A percentile compares a stretch with the other conserved stretches of the same genome.
Evolutionary conservation across 1,284 basidiomycete genomes (phyloP).

Genomic region (Trichosporon sp.): DNA sequence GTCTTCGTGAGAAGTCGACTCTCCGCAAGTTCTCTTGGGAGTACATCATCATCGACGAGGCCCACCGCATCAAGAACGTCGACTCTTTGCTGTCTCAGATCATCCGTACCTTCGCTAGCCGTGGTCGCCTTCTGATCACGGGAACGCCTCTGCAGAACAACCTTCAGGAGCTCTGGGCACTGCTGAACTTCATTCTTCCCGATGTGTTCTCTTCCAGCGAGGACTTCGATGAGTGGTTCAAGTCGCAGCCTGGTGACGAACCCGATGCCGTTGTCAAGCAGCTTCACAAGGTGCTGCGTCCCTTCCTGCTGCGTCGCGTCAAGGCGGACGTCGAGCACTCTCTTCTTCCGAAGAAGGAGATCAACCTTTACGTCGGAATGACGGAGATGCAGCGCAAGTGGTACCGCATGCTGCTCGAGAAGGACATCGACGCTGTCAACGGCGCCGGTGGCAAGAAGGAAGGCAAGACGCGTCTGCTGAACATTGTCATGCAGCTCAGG

Average conservation of each 20-base stretch:
- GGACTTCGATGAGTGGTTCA: conserved; percentile 75
- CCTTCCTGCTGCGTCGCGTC: conserved; percentile 91
- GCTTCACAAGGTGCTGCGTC: conserved; percentile 95
- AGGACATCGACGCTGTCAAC: conserved; percentile 99
- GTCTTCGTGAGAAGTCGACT: conserved; percentile 87
- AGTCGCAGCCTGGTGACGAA: conserved; percentile 70
- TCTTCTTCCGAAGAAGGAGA: conserved; percentile 95
- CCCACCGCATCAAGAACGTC: conserved; percentile 98
- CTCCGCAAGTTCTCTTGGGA: conserved; percentile 96
- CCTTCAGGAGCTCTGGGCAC: conserved; percentile 92
- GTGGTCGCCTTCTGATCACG: conserved; percentile 90
- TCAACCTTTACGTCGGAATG: conserved; percentile 97
- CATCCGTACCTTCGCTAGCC: conserved; percentile 84
- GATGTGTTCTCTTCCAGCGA: conserved; percentile 68
- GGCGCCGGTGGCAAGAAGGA: conserved; percentile 97
- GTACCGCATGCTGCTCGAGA: conserved; percentile 94
- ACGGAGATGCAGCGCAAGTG: conserved; percentile 98
- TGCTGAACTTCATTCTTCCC: conserved; percentile 90
- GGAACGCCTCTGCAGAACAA: conserved; percentile 98
- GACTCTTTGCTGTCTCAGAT: conserved; percentile 96
- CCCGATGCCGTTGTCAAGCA: conserved; percentile 91
- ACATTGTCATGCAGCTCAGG: conserved; percentile 97
- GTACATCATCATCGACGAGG: conserved; percentile 99
- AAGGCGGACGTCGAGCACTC: conserved; percentile 98
- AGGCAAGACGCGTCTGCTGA: conserved; percentile 95